Evolutionary conservation across 179 eudicot species (phyloP).

Genomic region (Patellifolia procumbens): DNA sequence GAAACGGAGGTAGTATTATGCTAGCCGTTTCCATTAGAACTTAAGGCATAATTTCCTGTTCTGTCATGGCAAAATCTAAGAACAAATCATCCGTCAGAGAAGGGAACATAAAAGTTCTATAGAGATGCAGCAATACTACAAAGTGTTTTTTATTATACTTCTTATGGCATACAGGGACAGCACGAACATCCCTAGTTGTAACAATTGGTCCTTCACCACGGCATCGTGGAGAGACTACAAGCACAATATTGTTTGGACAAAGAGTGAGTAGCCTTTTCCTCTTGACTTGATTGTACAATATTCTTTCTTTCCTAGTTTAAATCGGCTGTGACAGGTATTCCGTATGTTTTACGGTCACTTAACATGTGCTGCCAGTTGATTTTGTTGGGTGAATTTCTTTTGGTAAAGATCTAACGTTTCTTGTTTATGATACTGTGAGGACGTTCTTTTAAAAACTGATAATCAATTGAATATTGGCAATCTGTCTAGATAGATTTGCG

Average conservation of each 20-base stretch:
- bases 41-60: slow-evolving; percentile 2
- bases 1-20: no score
- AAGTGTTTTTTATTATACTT: no score
- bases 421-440: slow-evolving; percentile 3
- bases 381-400: neutral
- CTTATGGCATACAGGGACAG: slow-evolving; percentile 64
- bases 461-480: neutral
- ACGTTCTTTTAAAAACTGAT: slow-evolving; percentile 5
- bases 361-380: neutral
- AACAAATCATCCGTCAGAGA: neutral
- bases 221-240: slow-evolving; percentile 95
- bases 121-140: no score
- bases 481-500: neutral
- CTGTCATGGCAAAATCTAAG: slow-evolving; percentile 5
- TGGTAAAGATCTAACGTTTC: neutral
- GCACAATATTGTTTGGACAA: slow-evolving; percentile 97
- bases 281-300: neutral
- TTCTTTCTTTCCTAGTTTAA: neutral
- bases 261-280: slow-evolving; percentile 60
- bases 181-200: slow-evolving; percentile 90
- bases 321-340: neutral
- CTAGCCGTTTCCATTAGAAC: neutral
- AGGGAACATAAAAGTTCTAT: neutral
- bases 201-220: slow-evolving; percentile 98
- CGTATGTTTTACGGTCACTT: neutral